phyloP scores from a whole-genome alignment of 73 alveolate genomes.

The Paramecium caudatum region DNA sequence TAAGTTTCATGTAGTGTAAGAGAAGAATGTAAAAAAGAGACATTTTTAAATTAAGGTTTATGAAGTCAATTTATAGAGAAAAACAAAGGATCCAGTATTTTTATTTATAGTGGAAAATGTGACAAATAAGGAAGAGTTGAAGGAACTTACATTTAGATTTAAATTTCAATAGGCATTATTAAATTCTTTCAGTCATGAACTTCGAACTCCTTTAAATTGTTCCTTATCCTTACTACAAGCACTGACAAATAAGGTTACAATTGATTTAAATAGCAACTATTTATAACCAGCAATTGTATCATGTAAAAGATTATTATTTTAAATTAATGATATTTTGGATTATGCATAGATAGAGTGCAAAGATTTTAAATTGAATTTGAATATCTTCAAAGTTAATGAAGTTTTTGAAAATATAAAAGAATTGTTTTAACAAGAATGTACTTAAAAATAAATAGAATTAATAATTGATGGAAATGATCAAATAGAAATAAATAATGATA shows the following conservation, averaged over 20 bases:
- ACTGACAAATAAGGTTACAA: not conserved
- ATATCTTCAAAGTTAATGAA: not conserved
- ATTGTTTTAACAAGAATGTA: conserved; percentile 8
- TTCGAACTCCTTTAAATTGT: conserved; percentile 70
- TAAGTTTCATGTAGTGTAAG: conserved; percentile 36
- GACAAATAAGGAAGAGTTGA: conserved; percentile 46
- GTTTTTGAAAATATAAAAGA: conserved; percentile 41
- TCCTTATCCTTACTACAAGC: conserved; percentile 42
- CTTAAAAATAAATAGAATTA: conserved; percentile 37
- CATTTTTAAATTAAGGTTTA: conserved; percentile 17
- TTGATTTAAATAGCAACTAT: not conserved
- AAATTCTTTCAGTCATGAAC: conserved; percentile 67
- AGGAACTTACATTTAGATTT: not conserved
- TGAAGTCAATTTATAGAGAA: not conserved
- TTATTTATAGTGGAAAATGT: conserved; percentile 31
- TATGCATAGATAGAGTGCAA: conserved; percentile 63
- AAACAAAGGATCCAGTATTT: not conserved
- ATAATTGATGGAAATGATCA: not conserved
- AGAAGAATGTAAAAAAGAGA: not conserved
- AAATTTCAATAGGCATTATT: conserved; percentile 32
- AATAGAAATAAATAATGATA: not conserved
- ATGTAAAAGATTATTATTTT: conserved; percentile 14
- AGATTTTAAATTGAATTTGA: conserved; percentile 27
- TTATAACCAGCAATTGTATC: conserved; percentile 61
- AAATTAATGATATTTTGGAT: conserved; percentile 70